These are phyloP conservation scores for Yamadazyma pseudoaaseri DNA, from an alignment of 1,139 yeast species.

Conservation along the genomic window DNA sequence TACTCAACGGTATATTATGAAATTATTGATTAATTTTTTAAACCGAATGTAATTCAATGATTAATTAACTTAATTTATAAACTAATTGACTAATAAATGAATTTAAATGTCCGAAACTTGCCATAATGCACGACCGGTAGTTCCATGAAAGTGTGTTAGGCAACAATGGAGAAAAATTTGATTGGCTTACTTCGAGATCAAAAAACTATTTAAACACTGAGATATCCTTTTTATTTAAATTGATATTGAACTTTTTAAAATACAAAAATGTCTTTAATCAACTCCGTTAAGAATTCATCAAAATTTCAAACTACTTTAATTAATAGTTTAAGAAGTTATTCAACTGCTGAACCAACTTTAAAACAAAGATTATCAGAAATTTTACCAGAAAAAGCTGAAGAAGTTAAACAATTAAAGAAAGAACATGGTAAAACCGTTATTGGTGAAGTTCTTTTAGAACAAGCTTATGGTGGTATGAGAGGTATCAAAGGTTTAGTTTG, in stretches of 20 bases:
- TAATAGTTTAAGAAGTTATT: constrained; percentile 14
- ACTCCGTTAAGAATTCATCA: constrained; percentile 13
- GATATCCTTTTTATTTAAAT: neutral
- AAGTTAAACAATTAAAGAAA: constrained; percentile 84
- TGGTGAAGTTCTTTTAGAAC: constrained; percentile 92
- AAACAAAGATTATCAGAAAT: constrained; percentile 93
- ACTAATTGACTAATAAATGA: no score
- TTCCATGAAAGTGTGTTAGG: neutral
- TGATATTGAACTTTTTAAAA: neutral
- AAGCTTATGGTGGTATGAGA: constrained; percentile 99
- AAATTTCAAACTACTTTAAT: constrained; percentile 10
- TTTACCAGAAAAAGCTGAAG: constrained; percentile 89
- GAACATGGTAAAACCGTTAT: constrained; percentile 88
- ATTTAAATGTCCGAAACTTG: constrained; percentile 1
- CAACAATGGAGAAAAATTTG: constrained; percentile 6
- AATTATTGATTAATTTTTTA: no score
- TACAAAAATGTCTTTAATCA: constrained; percentile 13
- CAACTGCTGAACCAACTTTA: constrained; percentile 47
- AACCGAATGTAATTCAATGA: no score
- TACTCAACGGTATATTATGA: no score
- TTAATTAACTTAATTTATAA: no score
- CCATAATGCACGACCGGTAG: neutral
- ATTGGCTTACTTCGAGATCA: constrained; percentile 9
- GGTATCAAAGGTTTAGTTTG: constrained; percentile 97
- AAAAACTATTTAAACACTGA: constrained; percentile 6